These are phyloP conservation scores for Glebionis coronaria DNA, from an alignment of 129 eudicot species.

Conservation along the genomic window DNA sequence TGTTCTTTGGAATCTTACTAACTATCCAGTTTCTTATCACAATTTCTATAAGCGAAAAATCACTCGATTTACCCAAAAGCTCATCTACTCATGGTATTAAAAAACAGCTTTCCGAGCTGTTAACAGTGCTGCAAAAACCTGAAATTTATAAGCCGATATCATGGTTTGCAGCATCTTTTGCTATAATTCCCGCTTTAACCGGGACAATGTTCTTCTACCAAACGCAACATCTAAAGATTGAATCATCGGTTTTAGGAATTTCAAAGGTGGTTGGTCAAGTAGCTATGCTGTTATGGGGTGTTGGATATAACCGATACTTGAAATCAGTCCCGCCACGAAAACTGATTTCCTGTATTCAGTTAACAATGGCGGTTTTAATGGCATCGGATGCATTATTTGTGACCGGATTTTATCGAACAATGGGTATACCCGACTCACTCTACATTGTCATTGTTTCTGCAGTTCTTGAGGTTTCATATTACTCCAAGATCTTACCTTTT, in stretches of 20 bases:
- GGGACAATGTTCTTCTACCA: constrained; percentile 95
- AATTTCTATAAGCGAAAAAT: constrained; percentile 45
- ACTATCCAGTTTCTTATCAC: constrained; percentile 57
- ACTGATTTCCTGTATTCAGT: constrained; percentile 49
- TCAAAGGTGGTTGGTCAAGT: constrained; percentile 90
- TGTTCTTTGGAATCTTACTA: constrained; percentile 52
- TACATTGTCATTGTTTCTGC: too few relatives aligned
- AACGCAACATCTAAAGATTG: constrained; percentile 60
- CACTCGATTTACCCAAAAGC: constrained; percentile 65
- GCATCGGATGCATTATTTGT: constrained; percentile 80
- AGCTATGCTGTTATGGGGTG: constrained; percentile 86
- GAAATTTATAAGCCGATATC: constrained; percentile 53
- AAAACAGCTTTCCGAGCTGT: constrained; percentile 57
- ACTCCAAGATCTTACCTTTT: constrained; percentile 77
- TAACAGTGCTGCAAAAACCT: constrained; percentile 49
- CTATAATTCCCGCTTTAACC: constrained; percentile 70
- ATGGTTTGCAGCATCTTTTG: constrained; percentile 76
- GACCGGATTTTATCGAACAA: constrained; percentile 49
- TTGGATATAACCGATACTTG: constrained; percentile 49
- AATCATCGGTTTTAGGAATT: constrained; percentile 68
- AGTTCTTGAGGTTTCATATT: too few relatives aligned
- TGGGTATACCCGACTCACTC: constrained; percentile 74
- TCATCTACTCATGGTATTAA: constrained; percentile 39
- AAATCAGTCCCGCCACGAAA: constrained; percentile 64
- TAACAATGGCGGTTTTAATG: too few relatives aligned